phyloP scores from a whole-genome alignment of 2,329 filamentous ascomycete species.

The Neopestalotiopsis sp. region DNA sequence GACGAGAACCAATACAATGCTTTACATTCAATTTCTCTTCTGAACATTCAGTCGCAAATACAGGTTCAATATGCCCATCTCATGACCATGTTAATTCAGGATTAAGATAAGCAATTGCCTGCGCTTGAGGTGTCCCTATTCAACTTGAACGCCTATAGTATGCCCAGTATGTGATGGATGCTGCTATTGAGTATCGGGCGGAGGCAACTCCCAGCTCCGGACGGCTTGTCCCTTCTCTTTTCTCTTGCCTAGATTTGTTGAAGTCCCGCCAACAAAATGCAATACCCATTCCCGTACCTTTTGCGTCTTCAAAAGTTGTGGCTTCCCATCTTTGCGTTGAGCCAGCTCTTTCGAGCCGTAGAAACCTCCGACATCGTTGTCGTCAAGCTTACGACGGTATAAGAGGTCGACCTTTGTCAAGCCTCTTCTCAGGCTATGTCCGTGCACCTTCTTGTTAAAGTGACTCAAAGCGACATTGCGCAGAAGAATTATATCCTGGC shows the following conservation, averaged over 20 bases:
- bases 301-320: slow-evolving; percentile 67
- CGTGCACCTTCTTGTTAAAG: slow-evolving; percentile 81
- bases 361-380: slow-evolving; percentile 58
- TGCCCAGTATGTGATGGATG: not conserved
- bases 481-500: slow-evolving; percentile 80
- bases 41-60: no score
- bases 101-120: not conserved
- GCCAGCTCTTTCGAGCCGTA: slow-evolving; percentile 60
- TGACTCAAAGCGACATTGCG: slow-evolving; percentile 79
- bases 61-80: no score
- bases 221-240: slow-evolving; percentile 32
- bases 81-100: no score
- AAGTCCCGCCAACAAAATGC: slow-evolving; percentile 64
- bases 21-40: no score
- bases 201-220: slow-evolving; percentile 39
- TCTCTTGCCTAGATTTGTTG: slow-evolving; percentile 30
- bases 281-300: slow-evolving; percentile 78
- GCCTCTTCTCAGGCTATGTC: slow-evolving; percentile 77
- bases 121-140: not conserved
- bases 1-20: no score
- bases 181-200: slow-evolving; percentile 33
- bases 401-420: slow-evolving; percentile 74
- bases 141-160: not conserved
- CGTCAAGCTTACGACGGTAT: slow-evolving; percentile 59
- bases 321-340: slow-evolving; percentile 41